These are phyloP conservation scores for Verticillium nubilum DNA, from an alignment of 2,329 filamentous ascomycete genomes.

Conservation along the genomic window DNA sequence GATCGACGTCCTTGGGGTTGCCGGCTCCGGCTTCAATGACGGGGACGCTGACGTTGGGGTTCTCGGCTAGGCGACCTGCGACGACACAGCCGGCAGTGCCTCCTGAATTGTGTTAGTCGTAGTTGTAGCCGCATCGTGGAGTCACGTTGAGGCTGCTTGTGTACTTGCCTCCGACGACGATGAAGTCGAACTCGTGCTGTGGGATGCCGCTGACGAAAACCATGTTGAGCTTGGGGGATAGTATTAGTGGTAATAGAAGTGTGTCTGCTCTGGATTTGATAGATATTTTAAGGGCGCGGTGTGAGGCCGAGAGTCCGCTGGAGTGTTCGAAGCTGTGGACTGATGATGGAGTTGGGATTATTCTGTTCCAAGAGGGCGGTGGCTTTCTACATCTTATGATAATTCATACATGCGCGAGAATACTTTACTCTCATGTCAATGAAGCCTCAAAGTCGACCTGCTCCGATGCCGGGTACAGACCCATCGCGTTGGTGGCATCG, in stretches of 20 bases:
- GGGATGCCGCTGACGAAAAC: slow-evolving; percentile 3
- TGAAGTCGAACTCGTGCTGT: slow-evolving; percentile 28
- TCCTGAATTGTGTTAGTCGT: slow-evolving; percentile 10
- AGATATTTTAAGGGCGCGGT: too few relatives aligned
- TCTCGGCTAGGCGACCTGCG: slow-evolving; percentile 30
- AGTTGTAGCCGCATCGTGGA: background rate
- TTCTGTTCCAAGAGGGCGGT: too few relatives aligned
- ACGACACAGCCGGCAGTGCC: slow-evolving; percentile 31
- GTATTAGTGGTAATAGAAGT: too few relatives aligned
- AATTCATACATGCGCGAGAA: too few relatives aligned
- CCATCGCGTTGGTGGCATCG: background rate
- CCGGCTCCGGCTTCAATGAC: slow-evolving; percentile 42
- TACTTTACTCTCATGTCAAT: too few relatives aligned
- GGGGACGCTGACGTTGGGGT: slow-evolving; percentile 26
- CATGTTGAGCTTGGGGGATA: slow-evolving; percentile 9
- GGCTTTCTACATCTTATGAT: too few relatives aligned
- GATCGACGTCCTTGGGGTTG: slow-evolving; percentile 42
- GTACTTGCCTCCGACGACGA: slow-evolving; percentile 23
- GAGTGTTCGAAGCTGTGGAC: too few relatives aligned
- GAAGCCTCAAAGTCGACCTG: too few relatives aligned
- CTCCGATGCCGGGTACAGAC: background rate
- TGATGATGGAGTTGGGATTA: too few relatives aligned
- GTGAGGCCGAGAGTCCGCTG: too few relatives aligned
- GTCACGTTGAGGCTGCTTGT: too few relatives aligned
- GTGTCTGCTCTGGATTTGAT: too few relatives aligned